phyloP scores from a whole-genome alignment of 441 rosid species.

The Populus hybrid region DNA sequence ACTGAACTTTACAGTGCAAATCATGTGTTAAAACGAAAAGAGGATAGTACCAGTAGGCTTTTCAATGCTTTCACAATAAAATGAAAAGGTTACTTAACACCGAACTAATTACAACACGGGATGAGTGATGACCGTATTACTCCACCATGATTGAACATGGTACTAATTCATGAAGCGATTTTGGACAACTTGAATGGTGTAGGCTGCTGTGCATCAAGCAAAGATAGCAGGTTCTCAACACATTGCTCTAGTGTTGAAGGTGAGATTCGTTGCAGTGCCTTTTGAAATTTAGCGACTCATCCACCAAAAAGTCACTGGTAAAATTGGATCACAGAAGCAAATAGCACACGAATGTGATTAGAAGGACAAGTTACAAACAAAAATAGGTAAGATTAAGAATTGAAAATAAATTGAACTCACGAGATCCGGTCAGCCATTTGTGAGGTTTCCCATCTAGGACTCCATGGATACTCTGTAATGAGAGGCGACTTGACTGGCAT shows the following conservation, averaged over 20 bases:
- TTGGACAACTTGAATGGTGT: neutral
- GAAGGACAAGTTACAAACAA: no score
- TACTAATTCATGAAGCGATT: neutral
- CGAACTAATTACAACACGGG: constrained; percentile 3
- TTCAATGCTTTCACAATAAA: neutral
- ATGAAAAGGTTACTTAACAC: neutral
- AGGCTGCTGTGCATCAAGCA: neutral
- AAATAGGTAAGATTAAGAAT: neutral
- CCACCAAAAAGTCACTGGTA: constrained; percentile 64
- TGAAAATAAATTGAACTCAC: constrained; percentile 40
- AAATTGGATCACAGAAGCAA: neutral
- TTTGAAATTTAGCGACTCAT: constrained; percentile 76
- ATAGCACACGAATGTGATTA: neutral
- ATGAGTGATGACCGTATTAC: neutral
- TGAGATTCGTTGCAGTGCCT: constrained; percentile 69
- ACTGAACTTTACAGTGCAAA: neutral
- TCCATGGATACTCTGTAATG: constrained; percentile 80
- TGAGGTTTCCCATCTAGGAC: constrained; percentile 89
- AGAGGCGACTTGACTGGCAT: constrained; percentile 60
- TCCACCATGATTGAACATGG: neutral
- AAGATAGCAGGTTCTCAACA: neutral
- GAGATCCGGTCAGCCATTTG: constrained; percentile 80
- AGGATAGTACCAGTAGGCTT: neutral
- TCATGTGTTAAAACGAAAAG: no score
- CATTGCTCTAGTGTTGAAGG: constrained; percentile 39